A percentile compares a stretch with the other conserved stretches of the same genome.
phyloP scores from a whole-genome alignment of 73 alveolate genomes.

The Tetrahymena thermophila region DNA sequence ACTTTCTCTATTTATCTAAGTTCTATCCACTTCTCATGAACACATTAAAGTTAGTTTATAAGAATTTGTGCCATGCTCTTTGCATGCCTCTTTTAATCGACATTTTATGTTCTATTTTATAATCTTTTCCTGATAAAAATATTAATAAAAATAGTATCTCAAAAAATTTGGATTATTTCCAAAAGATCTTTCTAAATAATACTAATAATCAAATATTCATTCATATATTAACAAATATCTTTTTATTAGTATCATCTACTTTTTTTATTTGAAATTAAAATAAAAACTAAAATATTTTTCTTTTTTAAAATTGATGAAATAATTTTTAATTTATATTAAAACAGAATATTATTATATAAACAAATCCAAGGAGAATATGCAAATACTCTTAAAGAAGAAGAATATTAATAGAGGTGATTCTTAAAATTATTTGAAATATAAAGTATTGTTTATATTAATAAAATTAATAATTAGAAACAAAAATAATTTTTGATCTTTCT shows the following conservation, averaged over 20 bases:
- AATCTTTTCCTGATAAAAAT: not conserved
- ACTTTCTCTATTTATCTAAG: conserved; percentile 37
- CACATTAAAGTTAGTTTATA: conserved; percentile 27
- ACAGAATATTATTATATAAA: too few species aligned
- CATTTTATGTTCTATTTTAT: not conserved
- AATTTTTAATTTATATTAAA: too few species aligned
- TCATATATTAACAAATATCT: not conserved
- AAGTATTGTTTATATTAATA: too few species aligned
- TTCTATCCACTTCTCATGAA: conserved; percentile 30
- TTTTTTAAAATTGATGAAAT: too few species aligned
- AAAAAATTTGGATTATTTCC: not conserved
- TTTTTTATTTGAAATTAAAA: too few species aligned
- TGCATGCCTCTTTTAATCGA: conserved; percentile 18
- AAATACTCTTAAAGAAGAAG: too few species aligned
- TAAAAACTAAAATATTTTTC: too few species aligned
- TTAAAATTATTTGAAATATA: too few species aligned
- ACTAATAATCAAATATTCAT: not conserved
- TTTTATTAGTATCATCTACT: not conserved
- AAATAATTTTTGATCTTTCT: too few species aligned
- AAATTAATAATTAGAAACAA: too few species aligned
- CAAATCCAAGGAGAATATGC: too few species aligned
- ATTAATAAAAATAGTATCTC: not conserved
- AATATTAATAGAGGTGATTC: too few species aligned
- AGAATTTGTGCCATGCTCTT: conserved; percentile 29
- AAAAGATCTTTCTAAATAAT: not conserved